Evolutionary conservation across 495 filamentous ascomycete species (phyloP), one percentile per base, ranked within the genome.

Genomic region (Glarea lozoyensis): DNA sequence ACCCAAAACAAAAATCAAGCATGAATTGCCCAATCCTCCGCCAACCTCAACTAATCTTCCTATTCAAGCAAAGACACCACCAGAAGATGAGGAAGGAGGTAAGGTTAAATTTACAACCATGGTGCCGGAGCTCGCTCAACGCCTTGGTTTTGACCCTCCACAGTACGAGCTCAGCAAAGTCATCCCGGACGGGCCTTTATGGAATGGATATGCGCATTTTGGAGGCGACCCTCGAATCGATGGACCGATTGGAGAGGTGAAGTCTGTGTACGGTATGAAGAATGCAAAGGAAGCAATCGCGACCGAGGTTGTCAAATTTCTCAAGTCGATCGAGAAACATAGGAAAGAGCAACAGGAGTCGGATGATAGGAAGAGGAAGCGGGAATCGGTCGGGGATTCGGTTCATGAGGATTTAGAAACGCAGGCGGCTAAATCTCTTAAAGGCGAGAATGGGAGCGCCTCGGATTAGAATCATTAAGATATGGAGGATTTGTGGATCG

Each of bases 231-330:
- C 52, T 17, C 48, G 38, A 11, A 52, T 63, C 36, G 46, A 46
- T 23, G 60, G 59, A 2, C 46, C 50, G 34, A 51, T 71, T 23
- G 67, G 63, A 7, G 59, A 64, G 45, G 58, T 65, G 18, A 48
- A 50, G 10, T 54, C 64, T 43, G 52, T 72, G 0, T 68, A 46
- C 47, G 70, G 70, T 12, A 64, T 66, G 58, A 70, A 66, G 55
- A 65, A 57, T 31, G 64, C 67, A 3, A 71, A 65, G 41, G 67
- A 73, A 56, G 22, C 63, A 50, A 52, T 63, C 47, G 67, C 68
- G 4, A 55, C 49, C 46, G 23, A 37, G 12, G 58, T 65, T 23
- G 46, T 62, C 38, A 42, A 40, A 20, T 58, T 61, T 22, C 48
- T 72, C 42, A 52, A 49, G 42, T 43, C 48, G 15, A 45, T 66